phyloP scores from a whole-genome alignment of 2,329 filamentous ascomycete genomes.

The Biscogniauxia mediterranea region DNA sequence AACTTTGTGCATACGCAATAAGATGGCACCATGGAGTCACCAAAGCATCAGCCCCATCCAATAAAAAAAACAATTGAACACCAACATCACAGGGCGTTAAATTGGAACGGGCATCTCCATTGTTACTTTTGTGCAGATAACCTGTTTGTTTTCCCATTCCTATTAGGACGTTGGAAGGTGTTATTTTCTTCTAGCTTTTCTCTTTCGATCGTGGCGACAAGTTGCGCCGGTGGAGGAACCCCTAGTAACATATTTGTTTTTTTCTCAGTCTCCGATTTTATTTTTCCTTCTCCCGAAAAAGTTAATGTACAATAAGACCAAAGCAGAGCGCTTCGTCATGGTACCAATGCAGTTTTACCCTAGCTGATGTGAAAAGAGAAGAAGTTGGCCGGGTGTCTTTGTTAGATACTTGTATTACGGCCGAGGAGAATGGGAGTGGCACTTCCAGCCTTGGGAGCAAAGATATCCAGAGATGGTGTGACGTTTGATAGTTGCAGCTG shows the following conservation, averaged over 20 bases:
- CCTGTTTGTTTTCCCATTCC: neutral
- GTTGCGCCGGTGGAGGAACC: neutral
- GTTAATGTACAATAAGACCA: neutral
- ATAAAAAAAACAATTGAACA: neutral
- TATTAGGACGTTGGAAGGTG: neutral
- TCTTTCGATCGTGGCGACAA: neutral
- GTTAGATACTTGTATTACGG: neutral
- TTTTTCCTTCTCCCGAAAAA: neutral
- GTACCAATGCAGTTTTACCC: neutral
- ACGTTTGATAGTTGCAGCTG: constrained; percentile 13
- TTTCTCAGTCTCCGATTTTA: neutral
- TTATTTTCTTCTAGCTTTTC: neutral
- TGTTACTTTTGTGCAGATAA: neutral
- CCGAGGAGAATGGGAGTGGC: neutral
- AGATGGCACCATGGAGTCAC: neutral
- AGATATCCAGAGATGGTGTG: neutral
- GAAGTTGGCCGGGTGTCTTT: neutral
- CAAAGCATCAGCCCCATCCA: neutral
- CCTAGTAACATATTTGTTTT: neutral
- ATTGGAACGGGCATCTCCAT: neutral
- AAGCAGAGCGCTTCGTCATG: neutral
- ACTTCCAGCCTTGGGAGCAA: neutral
- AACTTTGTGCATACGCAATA: neutral
- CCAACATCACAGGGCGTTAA: neutral
- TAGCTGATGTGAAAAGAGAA: neutral